Conservation (phyloP, 768 basidiomycete species). For the Serendipita indica region DNA sequence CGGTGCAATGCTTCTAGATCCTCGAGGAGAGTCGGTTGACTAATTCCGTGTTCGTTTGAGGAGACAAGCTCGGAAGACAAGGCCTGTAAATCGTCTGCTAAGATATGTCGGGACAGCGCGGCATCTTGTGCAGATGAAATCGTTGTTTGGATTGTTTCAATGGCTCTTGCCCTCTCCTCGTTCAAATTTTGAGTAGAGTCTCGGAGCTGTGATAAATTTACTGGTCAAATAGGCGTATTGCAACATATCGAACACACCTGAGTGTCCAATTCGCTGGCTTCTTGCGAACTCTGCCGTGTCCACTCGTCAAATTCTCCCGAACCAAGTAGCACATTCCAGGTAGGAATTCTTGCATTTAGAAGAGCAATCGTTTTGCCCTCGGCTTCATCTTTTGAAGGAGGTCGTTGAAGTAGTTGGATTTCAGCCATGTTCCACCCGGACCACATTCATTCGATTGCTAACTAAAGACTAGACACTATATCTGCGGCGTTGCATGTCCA, state of each 20-base stretch:
- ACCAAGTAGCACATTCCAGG: neutral
- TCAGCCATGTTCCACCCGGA: neutral
- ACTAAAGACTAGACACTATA: constrained; percentile 26
- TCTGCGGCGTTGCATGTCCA: constrained; percentile 77
- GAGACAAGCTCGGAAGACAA: constrained; percentile 53
- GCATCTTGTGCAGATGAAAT: constrained; percentile 46
- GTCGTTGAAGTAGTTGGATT: neutral
- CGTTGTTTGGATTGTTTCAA: neutral
- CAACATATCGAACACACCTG: neutral
- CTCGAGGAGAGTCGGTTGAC: constrained; percentile 55
- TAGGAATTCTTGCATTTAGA: neutral
- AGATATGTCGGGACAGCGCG: constrained; percentile 56
- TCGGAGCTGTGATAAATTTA: neutral
- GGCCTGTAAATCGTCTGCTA: constrained; percentile 62
- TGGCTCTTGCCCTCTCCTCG: neutral
- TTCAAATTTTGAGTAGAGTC: neutral
- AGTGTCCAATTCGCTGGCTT: neutral
- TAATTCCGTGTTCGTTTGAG: constrained; percentile 32
- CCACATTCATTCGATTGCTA: neutral
- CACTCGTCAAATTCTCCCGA: neutral
- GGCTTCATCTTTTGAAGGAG: constrained; percentile 2
- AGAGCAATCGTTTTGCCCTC: neutral
- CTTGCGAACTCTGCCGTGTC: neutral
- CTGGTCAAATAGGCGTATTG: neutral
- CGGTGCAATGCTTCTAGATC: constrained; percentile 69